phyloP scores from a whole-genome alignment of 495 filamentous ascomycete genomes.

The Pseudomonodictys pantanalensis region DNA sequence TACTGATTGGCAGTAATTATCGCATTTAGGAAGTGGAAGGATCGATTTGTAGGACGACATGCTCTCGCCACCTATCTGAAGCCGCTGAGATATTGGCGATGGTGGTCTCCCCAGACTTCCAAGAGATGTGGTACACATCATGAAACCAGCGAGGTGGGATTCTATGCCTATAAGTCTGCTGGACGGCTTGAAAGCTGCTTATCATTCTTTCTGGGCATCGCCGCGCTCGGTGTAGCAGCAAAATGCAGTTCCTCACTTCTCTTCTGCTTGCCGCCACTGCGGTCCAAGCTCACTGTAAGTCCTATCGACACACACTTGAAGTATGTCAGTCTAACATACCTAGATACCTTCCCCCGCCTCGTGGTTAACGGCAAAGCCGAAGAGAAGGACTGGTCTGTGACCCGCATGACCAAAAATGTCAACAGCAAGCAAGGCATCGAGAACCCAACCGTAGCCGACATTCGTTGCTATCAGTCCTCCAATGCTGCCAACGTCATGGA shows the following conservation, averaged over 20 bases:
- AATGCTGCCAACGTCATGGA: constrained; percentile 16
- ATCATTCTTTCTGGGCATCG: background rate
- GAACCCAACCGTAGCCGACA: constrained; percentile 26
- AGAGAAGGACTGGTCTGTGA: constrained; percentile 29
- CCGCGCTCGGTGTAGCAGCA: background rate
- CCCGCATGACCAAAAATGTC: constrained; percentile 27
- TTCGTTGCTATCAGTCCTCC: constrained; percentile 24
- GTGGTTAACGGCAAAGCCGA: constrained; percentile 26
- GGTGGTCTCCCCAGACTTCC: too few species aligned
- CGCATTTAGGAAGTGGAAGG: too few species aligned
- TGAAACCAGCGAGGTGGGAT: too few species aligned
- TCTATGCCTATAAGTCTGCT: background rate
- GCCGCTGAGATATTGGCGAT: too few species aligned
- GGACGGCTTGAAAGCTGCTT: background rate
- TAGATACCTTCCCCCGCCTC: constrained; percentile 30
- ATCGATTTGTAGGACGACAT: too few species aligned
- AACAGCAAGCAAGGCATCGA: constrained; percentile 30
- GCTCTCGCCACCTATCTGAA: too few species aligned
- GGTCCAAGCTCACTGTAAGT: constrained; percentile 26
- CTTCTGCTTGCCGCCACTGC: constrained; percentile 17
- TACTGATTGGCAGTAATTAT: background rate
- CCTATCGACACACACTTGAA: background rate
- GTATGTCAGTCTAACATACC: background rate
- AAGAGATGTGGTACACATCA: too few species aligned
- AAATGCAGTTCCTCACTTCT: constrained; percentile 15